Conservation (phyloP, 2,329 filamentous ascomycete genomes). For the Ophiostoma quercus region DNA sequence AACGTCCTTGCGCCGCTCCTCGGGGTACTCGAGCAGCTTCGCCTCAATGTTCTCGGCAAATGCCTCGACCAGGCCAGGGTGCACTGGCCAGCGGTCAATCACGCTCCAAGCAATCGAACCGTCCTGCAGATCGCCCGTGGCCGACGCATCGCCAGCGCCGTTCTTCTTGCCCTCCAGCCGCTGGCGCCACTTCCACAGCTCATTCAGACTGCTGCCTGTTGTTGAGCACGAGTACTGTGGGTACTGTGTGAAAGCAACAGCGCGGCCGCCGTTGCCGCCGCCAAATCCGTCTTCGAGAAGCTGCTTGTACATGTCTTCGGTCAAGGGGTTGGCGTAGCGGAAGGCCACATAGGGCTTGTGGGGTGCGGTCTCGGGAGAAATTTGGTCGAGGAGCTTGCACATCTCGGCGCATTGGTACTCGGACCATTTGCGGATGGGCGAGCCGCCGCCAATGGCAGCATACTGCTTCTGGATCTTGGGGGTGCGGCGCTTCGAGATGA, state of each 20-base stretch:
- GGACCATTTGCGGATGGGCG: constrained; percentile 95
- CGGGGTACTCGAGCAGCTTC: constrained; percentile 76
- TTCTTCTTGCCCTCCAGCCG: constrained; percentile 71
- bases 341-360: constrained; percentile 98
- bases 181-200: constrained; percentile 95
- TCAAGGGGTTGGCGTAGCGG: constrained; percentile 87
- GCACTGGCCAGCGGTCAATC: constrained; percentile 95
- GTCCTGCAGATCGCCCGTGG: constrained; percentile 33
- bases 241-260: constrained; percentile 96
- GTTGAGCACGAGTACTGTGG: constrained; percentile 98
- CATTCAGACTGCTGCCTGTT: constrained; percentile 91
- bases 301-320: constrained; percentile 84
- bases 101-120: constrained; percentile 92
- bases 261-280: constrained; percentile 79
- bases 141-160: constrained; percentile 39
- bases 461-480: constrained; percentile 98
- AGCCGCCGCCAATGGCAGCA: constrained; percentile 90
- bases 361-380: constrained; percentile 86
- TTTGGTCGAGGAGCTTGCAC: constrained; percentile 92
- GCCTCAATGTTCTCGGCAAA: constrained; percentile 90
- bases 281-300: constrained; percentile 87
- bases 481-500: constrained; percentile 80
- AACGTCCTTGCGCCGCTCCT: constrained; percentile 71
- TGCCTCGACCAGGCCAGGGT: constrained; percentile 81
- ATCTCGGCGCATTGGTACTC: constrained; percentile 91